phyloP scores from a whole-genome alignment of 495 filamentous ascomycete species.

The Penicillium bialowiezense region DNA sequence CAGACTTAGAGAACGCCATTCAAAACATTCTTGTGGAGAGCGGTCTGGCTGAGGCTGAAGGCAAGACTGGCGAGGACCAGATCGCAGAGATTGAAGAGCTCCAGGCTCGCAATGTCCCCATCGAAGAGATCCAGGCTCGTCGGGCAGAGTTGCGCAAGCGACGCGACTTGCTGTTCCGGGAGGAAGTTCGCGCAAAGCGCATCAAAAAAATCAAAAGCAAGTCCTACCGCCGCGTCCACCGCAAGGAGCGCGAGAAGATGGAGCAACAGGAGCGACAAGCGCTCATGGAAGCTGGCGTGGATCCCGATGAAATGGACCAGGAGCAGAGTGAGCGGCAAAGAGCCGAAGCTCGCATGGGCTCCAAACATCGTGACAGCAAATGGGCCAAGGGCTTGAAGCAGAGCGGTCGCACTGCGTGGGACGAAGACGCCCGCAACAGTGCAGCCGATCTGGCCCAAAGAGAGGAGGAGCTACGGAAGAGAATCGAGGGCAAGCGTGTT shows the following conservation, averaged over 20 bases:
- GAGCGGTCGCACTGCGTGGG: constrained; percentile 74
- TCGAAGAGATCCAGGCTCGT: constrained; percentile 70
- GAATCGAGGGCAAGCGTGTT: constrained; percentile 75
- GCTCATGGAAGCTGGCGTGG: constrained; percentile 64
- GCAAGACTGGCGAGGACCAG: constrained; percentile 61
- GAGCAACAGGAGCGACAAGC: constrained; percentile 70
- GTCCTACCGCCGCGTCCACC: constrained; percentile 84
- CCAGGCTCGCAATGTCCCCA: constrained; percentile 59
- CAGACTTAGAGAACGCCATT: constrained; percentile 79
- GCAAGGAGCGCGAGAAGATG: constrained; percentile 74
- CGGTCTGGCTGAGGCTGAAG: constrained; percentile 60
- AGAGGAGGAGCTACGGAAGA: constrained; percentile 79
- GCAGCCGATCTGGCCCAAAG: constrained; percentile 78
- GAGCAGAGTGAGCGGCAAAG: constrained; percentile 75
- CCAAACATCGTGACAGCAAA: constrained; percentile 84
- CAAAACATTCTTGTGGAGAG: constrained; percentile 85
- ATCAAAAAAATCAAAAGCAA: constrained; percentile 99
- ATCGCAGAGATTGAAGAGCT: constrained; percentile 70
- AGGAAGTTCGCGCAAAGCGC: constrained; percentile 82
- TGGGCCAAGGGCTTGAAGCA: constrained; percentile 91
- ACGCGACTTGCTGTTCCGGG: constrained; percentile 85
- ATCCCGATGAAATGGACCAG: constrained; percentile 69
- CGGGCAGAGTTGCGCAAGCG: constrained; percentile 73
- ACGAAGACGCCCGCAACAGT: constrained; percentile 73
- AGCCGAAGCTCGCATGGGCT: constrained; percentile 85